These are phyloP conservation scores for Zopfia rhizophila DNA, from an alignment of 2,329 filamentous ascomycete genomes.

Conservation along the genomic window DNA sequence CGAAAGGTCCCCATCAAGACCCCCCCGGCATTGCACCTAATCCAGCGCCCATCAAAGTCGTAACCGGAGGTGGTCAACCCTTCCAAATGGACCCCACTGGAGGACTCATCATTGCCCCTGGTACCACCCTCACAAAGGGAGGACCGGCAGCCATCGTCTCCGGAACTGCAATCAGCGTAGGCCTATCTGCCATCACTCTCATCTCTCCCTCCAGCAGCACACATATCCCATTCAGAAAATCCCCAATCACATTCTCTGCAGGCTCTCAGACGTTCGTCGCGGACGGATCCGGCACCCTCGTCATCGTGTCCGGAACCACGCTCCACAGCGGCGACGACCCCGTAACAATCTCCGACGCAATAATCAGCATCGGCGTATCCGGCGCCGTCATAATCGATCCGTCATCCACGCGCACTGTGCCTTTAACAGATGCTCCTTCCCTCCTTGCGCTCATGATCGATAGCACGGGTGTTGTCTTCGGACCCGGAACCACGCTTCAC, in stretches of 20 bases:
- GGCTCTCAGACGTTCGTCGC: no score
- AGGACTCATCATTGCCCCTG: constrained; percentile 26
- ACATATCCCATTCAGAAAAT: constrained; percentile 5
- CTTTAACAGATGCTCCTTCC: no score
- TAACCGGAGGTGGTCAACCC: no score
- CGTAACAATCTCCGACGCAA: constrained; percentile 15
- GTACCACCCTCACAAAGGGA: constrained; percentile 22
- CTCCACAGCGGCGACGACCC: constrained; percentile 8
- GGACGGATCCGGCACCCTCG: no score
- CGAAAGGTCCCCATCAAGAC: no score
- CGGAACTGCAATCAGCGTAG: constrained; percentile 1
- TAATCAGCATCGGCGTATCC: constrained; percentile 21
- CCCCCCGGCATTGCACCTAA: no score
- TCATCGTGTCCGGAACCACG: constrained; percentile 21
- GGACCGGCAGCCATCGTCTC: constrained; percentile 17
- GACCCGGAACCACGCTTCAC: constrained; percentile 17
- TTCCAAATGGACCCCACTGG: constrained; percentile 23
- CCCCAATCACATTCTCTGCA: no score
- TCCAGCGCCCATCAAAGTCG: no score
- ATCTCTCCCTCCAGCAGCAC: constrained; percentile 5
- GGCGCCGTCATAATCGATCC: constrained; percentile 19
- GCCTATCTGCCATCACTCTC: neutral
- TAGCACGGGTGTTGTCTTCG: no score
- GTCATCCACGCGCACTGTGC: constrained; percentile 12
- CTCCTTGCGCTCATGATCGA: no score